Evolutionary conservation across 805 yeast genomes (phyloP).

Genomic region (Suhomyces sp.): DNA sequence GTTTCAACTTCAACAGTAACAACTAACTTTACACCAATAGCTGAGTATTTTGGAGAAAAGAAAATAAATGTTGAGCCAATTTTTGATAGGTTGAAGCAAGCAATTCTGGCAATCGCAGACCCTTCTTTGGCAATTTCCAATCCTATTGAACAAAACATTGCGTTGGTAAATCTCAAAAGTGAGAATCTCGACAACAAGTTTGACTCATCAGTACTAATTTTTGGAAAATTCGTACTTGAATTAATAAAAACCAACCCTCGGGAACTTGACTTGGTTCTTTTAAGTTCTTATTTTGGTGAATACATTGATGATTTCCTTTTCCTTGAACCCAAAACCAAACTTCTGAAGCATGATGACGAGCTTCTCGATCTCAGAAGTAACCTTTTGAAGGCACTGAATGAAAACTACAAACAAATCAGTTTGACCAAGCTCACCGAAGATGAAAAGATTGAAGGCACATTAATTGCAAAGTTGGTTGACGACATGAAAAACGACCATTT

Average conservation of each 20-base stretch:
- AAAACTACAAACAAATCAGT: background rate
- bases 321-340: slow-evolving; percentile 7
- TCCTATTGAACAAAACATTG: slow-evolving; percentile 44
- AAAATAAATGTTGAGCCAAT: slow-evolving; percentile 26
- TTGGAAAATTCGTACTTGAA: slow-evolving; percentile 17
- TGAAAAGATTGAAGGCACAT: background rate
- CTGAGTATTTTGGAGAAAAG: slow-evolving; percentile 6
- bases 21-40: slow-evolving; percentile 15
- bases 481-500: slow-evolving; percentile 1
- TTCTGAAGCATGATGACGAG: slow-evolving; percentile 1
- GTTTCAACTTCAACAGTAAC: slow-evolving; percentile 7
- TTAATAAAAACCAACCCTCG: slow-evolving; percentile 1
- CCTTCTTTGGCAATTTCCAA: slow-evolving; percentile 45
- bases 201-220: slow-evolving; percentile 10
- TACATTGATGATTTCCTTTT: slow-evolving; percentile 23
- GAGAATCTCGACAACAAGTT: slow-evolving; percentile 1
- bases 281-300: slow-evolving; percentile 15
- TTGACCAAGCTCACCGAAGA: no score
- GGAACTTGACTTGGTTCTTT: slow-evolving; percentile 8
- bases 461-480: background rate
- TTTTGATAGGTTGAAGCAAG: slow-evolving; percentile 13
- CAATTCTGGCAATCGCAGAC: slow-evolving; percentile 13
- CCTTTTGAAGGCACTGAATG: background rate
- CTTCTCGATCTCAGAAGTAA: slow-evolving; percentile 5
- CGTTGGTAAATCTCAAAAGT: slow-evolving; percentile 21